phyloP scores from a whole-genome alignment of 192 early-diverging fungal genomes.

The Oehlia diaphana region DNA sequence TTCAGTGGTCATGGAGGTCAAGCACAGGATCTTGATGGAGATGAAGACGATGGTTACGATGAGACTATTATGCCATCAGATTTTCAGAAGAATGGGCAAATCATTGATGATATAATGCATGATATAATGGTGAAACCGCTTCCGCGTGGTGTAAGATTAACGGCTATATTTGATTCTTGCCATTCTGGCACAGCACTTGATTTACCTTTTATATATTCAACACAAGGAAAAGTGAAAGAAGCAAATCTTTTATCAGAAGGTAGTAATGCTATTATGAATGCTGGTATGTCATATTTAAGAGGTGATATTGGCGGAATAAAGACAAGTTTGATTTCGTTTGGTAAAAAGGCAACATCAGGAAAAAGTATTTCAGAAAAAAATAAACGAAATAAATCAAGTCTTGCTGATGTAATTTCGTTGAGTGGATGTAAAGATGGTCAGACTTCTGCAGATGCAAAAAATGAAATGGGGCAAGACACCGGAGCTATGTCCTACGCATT shows the following conservation, averaged over 20 bases:
- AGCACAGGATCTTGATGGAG: conserved; percentile 56
- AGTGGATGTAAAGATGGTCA: conserved; percentile 82
- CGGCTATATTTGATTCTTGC: conserved; percentile 84
- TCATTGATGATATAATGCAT: conserved; percentile 78
- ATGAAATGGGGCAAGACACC: conserved; percentile 57
- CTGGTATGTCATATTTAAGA: conserved; percentile 49
- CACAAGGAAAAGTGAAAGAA: conserved; percentile 59
- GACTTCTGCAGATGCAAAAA: conserved; percentile 75
- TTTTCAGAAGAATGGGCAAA: conserved; percentile 54
- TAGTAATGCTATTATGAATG: conserved; percentile 43
- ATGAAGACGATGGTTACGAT: conserved; percentile 79
- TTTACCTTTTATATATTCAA: conserved; percentile 77
- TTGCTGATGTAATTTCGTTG: conserved; percentile 80
- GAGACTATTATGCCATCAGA: conserved; percentile 76
- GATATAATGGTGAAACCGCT: conserved; percentile 71
- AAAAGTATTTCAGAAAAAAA: conserved; percentile 30
- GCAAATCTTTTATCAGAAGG: conserved; percentile 47
- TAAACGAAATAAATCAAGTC: conserved; percentile 43
- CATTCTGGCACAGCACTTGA: conserved; percentile 83
- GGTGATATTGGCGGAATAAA: conserved; percentile 47
- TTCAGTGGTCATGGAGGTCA: conserved; percentile 79
- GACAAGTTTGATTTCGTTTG: conserved; percentile 44
- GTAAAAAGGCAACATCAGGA: conserved; percentile 44
- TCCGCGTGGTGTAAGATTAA: conserved; percentile 61
- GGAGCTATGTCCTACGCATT: conserved; percentile 81